Evolutionary conservation across 176 grass and related monocot genomes (phyloP).

Genomic region (Neostapfia colusana): DNA sequence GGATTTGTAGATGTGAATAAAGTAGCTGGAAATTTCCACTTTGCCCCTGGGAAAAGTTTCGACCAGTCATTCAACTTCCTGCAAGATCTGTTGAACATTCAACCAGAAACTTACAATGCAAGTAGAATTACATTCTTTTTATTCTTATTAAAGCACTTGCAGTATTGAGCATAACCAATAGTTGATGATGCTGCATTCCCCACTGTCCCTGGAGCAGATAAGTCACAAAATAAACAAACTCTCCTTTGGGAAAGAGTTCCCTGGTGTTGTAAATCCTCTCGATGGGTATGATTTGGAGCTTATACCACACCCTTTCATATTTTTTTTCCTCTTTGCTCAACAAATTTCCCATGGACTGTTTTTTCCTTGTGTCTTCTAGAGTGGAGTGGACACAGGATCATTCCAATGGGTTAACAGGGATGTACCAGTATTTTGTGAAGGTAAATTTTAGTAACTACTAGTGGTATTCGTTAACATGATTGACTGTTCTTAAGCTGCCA

Average conservation of each 20-base stretch:
- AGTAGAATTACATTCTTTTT: conserved; percentile 49
- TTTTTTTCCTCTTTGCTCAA: conserved; percentile 20
- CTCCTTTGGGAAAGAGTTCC: conserved; percentile 96
- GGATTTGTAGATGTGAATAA: conserved; percentile 97
- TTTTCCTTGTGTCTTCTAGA: conserved; percentile 53
- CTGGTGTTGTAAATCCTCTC: conserved; percentile 96
- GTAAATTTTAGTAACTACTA: conserved; percentile 42
- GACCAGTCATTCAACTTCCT: conserved; percentile 84
- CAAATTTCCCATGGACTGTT: conserved; percentile 40
- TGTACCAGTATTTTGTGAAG: conserved; percentile 99
- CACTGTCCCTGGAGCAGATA: conserved; percentile 68
- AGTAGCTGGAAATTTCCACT: conserved; percentile 99
- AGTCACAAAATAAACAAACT: conserved; percentile 99
- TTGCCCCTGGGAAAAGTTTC: conserved; percentile 94
- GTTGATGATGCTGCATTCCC: conserved; percentile 1
- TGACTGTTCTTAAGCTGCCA: conserved; percentile 17
- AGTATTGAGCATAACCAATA: conserved; percentile 16
- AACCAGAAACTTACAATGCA: conserved; percentile 92
- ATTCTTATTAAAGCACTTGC: conserved; percentile 16
- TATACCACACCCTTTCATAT: conserved; percentile 4
- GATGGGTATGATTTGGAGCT: conserved; percentile 70
- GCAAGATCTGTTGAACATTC: conserved; percentile 88
- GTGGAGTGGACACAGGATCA: conserved; percentile 81
- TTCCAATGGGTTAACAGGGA: conserved; percentile 63
- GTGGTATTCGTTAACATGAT: conserved; percentile 5